Conservation (phyloP, 75 land plant species). For the Pinus taeda region DNA sequence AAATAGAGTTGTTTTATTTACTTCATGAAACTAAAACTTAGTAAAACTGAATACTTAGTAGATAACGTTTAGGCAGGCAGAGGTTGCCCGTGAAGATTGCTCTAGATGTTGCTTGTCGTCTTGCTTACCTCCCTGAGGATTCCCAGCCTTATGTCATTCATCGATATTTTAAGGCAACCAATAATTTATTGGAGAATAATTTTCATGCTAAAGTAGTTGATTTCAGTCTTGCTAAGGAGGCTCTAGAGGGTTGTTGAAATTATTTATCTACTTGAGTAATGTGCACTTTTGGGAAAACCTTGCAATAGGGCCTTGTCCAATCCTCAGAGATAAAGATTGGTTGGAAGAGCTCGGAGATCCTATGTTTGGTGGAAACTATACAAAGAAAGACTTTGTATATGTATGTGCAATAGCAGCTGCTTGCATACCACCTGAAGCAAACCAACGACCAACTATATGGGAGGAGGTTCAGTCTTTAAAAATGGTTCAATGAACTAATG, state of each 20-base stretch:
- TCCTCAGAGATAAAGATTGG: conserved; percentile 73
- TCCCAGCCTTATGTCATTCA: conserved; percentile 98
- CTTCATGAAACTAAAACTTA: too few relatives aligned
- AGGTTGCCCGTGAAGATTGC: conserved; percentile 67
- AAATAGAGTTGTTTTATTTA: too few relatives aligned
- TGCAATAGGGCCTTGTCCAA: conserved; percentile 60
- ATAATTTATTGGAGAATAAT: conserved; percentile 85
- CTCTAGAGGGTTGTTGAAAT: conserved; percentile 88
- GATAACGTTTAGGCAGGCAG: too few relatives aligned
- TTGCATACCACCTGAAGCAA: conserved; percentile 95
- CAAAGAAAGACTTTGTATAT: conserved; percentile 81
- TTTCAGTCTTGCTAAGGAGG: conserved; percentile 94
- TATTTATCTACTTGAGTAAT: conserved; percentile 92
- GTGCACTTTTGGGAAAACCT: conserved; percentile 88
- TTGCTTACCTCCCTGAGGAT: conserved; percentile 94
- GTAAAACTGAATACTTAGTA: too few relatives aligned
- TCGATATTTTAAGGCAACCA: conserved; percentile 96
- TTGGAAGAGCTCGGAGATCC: conserved; percentile 90
- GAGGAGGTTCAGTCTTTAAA: conserved; percentile 96
- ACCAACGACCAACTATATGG: conserved; percentile 95
- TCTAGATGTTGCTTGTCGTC: conserved; percentile 94
- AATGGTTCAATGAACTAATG: conserved; percentile 72
- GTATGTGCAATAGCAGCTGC: conserved; percentile 98
- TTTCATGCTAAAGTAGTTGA: conserved; percentile 96
- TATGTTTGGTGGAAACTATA: conserved; percentile 69